Conservation (phyloP, 345 rosid species). For the Pistacia integerrima region DNA sequence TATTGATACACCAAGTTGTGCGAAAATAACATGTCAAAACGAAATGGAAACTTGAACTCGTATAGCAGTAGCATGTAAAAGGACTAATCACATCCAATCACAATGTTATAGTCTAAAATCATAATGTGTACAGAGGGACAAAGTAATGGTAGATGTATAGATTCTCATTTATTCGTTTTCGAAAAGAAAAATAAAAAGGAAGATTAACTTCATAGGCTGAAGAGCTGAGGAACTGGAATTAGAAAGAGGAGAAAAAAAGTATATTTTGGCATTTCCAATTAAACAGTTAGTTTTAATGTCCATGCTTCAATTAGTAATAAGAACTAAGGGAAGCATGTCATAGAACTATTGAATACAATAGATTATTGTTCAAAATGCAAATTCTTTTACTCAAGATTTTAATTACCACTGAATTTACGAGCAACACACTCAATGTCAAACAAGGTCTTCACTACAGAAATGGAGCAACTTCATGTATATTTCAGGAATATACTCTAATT, state of each 20-base stretch:
- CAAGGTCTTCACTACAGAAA: neutral
- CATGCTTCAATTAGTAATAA: neutral
- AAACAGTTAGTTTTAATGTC: neutral
- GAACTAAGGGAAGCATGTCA: neutral
- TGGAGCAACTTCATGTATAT: neutral
- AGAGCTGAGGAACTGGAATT: neutral
- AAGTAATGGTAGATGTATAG: neutral
- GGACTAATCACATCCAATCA: neutral
- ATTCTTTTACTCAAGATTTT: neutral
- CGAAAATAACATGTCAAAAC: neutral
- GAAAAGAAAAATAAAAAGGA: neutral
- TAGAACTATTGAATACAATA: neutral
- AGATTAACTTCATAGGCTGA: neutral
- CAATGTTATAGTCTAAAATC: neutral
- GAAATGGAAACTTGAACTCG: neutral
- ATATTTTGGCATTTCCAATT: slow-evolving; percentile 2
- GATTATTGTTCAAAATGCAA: neutral
- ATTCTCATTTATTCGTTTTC: too few relatives aligned
- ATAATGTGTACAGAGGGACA: neutral
- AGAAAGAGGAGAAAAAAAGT: neutral
- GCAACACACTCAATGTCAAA: slow-evolving; percentile 8
- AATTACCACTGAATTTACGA: neutral
- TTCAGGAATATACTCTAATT: neutral
- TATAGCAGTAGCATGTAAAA: neutral
- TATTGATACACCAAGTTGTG: neutral